Percentiles rank a stretch among this genome's conserved stretches.
These are phyloP conservation scores for Colletotrichum simmondsii DNA, from an alignment of 2,329 filamentous ascomycete genomes.

Conservation along the genomic window DNA sequence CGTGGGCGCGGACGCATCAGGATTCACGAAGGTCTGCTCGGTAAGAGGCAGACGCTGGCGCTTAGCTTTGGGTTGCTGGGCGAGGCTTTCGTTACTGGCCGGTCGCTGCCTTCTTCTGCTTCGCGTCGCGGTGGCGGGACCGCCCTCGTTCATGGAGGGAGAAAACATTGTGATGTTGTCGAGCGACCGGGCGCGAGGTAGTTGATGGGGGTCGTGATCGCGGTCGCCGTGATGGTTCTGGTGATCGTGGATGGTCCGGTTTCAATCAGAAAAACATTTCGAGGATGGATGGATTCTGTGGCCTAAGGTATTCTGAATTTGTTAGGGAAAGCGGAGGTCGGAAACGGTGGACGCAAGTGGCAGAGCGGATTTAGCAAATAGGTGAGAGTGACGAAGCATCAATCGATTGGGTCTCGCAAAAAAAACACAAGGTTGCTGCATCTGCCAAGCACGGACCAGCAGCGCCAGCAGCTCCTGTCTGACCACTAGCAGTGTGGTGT, in stretches of 20 bases:
- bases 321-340: slow-evolving; percentile 29
- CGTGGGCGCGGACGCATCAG: slow-evolving; percentile 47
- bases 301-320: slow-evolving; percentile 13
- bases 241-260: slow-evolving; percentile 14
- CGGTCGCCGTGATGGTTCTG: slow-evolving; percentile 31
- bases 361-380: slow-evolving; percentile 35
- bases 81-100: slow-evolving; percentile 63
- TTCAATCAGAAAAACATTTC: slow-evolving; percentile 35
- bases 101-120: slow-evolving; percentile 72
- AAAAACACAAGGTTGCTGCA: slow-evolving; percentile 43
- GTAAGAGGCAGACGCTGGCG: slow-evolving; percentile 68
- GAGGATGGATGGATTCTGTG: slow-evolving; percentile 33
- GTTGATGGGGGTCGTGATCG: neutral
- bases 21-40: slow-evolving; percentile 66
- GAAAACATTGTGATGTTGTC: slow-evolving; percentile 66
- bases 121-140: slow-evolving; percentile 66
- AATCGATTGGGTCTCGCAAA: slow-evolving; percentile 42
- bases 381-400: slow-evolving; percentile 38
- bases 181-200: slow-evolving; percentile 29
- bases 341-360: slow-evolving; percentile 21
- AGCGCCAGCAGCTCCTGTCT: slow-evolving; percentile 21
- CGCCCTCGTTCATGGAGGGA: slow-evolving; percentile 60
- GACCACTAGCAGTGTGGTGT: slow-evolving; percentile 3
- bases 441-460: slow-evolving; percentile 49
- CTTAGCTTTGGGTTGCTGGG: slow-evolving; percentile 72